These are phyloP conservation scores for Stentor coeruleus DNA, from an alignment of 73 alveolate genomes.

Conservation along the genomic window DNA sequence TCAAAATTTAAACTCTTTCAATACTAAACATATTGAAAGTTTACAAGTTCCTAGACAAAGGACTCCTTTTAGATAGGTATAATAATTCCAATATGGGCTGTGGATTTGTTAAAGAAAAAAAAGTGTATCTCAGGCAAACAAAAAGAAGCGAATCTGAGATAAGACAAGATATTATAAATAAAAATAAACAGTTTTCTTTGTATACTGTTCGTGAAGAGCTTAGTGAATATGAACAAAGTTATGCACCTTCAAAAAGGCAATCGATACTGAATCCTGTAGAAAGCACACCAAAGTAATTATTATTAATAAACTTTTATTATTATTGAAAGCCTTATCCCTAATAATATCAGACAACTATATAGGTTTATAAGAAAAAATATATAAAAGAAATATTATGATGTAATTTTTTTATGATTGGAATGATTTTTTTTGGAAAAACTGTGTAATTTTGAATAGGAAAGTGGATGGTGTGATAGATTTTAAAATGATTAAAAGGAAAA, in stretches of 20 bases:
- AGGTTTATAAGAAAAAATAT: too few species aligned
- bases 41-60: neutral
- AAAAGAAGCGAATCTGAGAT: neutral
- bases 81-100: neutral
- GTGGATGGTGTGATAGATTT: too few species aligned
- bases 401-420: too few species aligned
- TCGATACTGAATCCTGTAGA: neutral
- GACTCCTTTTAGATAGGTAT: neutral
- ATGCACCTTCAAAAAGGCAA: neutral
- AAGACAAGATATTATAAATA: neutral
- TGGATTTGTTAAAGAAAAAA: neutral
- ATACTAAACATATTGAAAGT: neutral
- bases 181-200: neutral
- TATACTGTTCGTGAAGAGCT: neutral
- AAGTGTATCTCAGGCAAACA: neutral
- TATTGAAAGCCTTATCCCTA: too few species aligned
- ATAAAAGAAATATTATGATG: too few species aligned
- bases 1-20: neutral
- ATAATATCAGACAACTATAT: too few species aligned
- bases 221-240: neutral
- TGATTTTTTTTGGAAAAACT: too few species aligned
- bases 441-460: too few species aligned
- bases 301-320: neutral
- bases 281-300: neutral
- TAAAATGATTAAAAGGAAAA: too few species aligned